phyloP scores from a whole-genome alignment of 2,329 filamentous ascomycete genomes.

The Arthrocladium fulminans region DNA sequence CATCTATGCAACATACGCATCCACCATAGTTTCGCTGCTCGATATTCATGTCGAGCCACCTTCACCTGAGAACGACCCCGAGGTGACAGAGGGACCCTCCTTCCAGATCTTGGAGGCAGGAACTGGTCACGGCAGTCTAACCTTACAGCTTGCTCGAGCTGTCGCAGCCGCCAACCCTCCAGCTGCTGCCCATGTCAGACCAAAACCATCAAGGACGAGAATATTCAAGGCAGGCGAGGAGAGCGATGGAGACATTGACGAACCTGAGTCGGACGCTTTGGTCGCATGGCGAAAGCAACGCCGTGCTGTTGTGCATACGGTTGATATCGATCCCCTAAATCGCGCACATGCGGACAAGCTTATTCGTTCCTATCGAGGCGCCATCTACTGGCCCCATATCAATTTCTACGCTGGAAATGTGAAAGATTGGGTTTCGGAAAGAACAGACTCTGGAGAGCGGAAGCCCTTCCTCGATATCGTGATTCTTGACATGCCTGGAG shows the following conservation, averaged over 20 bases:
- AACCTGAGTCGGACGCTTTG: slow-evolving; percentile 29
- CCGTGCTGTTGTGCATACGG: slow-evolving; percentile 63
- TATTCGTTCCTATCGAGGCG: slow-evolving; percentile 58
- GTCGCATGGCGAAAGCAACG: slow-evolving; percentile 44
- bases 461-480: slow-evolving; percentile 62
- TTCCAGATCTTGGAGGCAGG: slow-evolving; percentile 76
- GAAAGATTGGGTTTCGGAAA: slow-evolving; percentile 50
- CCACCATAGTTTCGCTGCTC: slow-evolving; percentile 64
- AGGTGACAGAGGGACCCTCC: slow-evolving; percentile 28
- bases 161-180: slow-evolving; percentile 61
- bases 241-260: neutral
- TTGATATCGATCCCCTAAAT: slow-evolving; percentile 57
- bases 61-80: slow-evolving; percentile 22
- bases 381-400: slow-evolving; percentile 60
- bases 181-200: slow-evolving; percentile 27
- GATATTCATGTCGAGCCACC: slow-evolving; percentile 56
- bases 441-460: slow-evolving; percentile 16
- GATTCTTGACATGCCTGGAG: slow-evolving; percentile 63
- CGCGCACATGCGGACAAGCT: slow-evolving; percentile 56
- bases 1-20: slow-evolving; percentile 67
- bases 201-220: slow-evolving; percentile 14
- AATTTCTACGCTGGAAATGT: slow-evolving; percentile 66
- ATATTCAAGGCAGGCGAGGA: slow-evolving; percentile 4
- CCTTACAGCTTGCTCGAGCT: slow-evolving; percentile 64
- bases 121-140: slow-evolving; percentile 74